Conservation (phyloP, 768 basidiomycete genomes). For the Hypholoma sublateritium region DNA sequence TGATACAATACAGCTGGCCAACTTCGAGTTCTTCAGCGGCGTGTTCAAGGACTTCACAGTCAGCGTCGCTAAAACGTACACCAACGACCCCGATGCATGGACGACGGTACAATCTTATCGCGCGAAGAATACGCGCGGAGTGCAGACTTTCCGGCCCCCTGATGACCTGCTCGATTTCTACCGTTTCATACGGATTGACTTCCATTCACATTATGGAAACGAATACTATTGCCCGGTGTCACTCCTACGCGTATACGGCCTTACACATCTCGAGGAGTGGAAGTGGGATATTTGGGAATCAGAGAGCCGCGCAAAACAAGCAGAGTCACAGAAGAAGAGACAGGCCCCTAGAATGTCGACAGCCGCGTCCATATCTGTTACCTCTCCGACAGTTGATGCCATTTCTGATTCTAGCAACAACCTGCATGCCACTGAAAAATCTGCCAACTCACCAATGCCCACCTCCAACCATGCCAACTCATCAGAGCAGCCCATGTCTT, state of each 20-base stretch:
- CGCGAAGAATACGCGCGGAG: slow-evolving; percentile 88
- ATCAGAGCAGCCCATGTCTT: background rate
- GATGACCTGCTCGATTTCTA: slow-evolving; percentile 81
- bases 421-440: background rate
- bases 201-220: slow-evolving; percentile 88
- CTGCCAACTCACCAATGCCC: background rate
- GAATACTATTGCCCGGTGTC: slow-evolving; percentile 98
- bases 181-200: slow-evolving; percentile 92
- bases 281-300: slow-evolving; percentile 87
- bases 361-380: slow-evolving; percentile 2
- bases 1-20: slow-evolving; percentile 93
- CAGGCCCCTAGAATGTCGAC: slow-evolving; percentile 10
- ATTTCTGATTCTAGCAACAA: background rate
- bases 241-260: slow-evolving; percentile 89
- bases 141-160: slow-evolving; percentile 86
- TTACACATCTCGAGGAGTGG: slow-evolving; percentile 95
- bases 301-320: slow-evolving; percentile 55
- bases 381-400: background rate
- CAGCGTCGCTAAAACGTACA: slow-evolving; percentile 82
- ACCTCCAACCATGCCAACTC: background rate
- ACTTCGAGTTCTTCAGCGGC: slow-evolving; percentile 97
- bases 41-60: slow-evolving; percentile 92
- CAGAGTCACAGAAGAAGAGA: slow-evolving; percentile 32
- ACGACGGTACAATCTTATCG: slow-evolving; percentile 72
- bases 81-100: slow-evolving; percentile 62